Percentiles rank a stretch among this genome's conserved stretches.
Conservation (phyloP, 495 filamentous ascomycete species). For the Neurospora sp. region DNA sequence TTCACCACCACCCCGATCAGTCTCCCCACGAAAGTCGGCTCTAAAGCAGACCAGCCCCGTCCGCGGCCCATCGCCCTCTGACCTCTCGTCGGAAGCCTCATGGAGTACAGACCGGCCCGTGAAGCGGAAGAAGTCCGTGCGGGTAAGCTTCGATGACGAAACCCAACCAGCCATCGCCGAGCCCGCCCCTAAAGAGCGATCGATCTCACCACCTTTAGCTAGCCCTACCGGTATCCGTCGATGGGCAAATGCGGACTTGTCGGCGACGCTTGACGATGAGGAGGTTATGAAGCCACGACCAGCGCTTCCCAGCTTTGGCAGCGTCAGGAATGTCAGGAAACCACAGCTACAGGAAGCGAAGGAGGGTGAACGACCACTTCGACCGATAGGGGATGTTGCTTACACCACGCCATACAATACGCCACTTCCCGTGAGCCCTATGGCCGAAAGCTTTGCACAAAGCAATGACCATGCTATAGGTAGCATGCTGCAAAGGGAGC, state of each 20-base stretch:
- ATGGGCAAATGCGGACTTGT: constrained; percentile 29
- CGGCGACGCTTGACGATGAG: constrained; percentile 43
- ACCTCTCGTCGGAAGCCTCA: constrained; percentile 31
- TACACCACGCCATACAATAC: constrained; percentile 9
- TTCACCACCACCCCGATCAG: constrained; percentile 65
- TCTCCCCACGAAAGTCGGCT: constrained; percentile 80
- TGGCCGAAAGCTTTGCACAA: constrained; percentile 20
- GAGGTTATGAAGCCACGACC: constrained; percentile 68
- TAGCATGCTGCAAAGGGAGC: constrained; percentile 37
- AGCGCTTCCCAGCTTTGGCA: constrained; percentile 74
- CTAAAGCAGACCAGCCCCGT: constrained; percentile 55
- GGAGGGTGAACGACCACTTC: constrained; percentile 36
- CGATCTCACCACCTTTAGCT: constrained; percentile 35
- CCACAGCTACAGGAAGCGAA: constrained; percentile 19
- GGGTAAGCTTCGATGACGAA: constrained; percentile 83
- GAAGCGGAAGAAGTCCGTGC: constrained; percentile 54
- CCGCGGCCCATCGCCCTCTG: constrained; percentile 34
- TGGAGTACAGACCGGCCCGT: constrained; percentile 39
- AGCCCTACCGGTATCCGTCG: constrained; percentile 46
- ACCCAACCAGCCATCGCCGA: constrained; percentile 34
- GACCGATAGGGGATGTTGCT: constrained; percentile 28
- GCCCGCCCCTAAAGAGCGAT: constrained; percentile 42
- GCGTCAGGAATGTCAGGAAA: constrained; percentile 47
- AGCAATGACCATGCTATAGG: constrained; percentile 61
- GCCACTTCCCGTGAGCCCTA: background rate